Evolutionary conservation across 495 filamentous ascomycete species (phyloP).

Genomic region (Astrothelium subdiscretum): DNA sequence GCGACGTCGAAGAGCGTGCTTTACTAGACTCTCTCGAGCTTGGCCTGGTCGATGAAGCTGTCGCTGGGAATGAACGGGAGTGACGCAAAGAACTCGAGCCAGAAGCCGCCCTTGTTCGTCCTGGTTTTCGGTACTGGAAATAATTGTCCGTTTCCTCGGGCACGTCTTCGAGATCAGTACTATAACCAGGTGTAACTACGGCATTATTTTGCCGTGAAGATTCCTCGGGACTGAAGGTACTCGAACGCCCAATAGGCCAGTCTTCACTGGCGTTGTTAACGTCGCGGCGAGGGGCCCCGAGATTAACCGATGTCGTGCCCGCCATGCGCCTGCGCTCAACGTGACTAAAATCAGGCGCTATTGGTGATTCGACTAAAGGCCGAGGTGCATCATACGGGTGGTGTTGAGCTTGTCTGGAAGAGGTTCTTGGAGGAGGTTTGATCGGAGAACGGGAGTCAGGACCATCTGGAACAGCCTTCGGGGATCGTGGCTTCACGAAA

Average conservation of each 20-base stretch:
- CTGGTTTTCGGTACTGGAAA: constrained; percentile 12
- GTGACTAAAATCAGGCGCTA: constrained; percentile 10
- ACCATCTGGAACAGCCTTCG: neutral
- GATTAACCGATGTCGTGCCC: constrained; percentile 4
- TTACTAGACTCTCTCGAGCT: neutral
- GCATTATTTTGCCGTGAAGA: constrained; percentile 28
- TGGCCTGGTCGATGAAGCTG: neutral
- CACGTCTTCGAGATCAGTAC: constrained; percentile 50
- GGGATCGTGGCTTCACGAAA: constrained; percentile 11
- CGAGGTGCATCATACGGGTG: neutral
- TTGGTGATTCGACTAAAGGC: constrained; percentile 13
- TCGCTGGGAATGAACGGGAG: constrained; percentile 8
- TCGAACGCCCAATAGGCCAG: constrained; percentile 23
- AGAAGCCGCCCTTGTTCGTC: neutral
- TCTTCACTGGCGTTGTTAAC: constrained; percentile 18
- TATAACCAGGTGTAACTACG: constrained; percentile 24
- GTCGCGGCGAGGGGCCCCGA: neutral
- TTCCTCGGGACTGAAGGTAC: constrained; percentile 39
- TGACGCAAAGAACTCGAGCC: constrained; percentile 3
- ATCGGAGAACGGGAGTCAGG: constrained; percentile 11
- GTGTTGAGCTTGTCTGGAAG: constrained; percentile 5
- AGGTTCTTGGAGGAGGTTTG: constrained; percentile 15
- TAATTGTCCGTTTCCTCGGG: constrained; percentile 58
- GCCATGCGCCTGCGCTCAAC: neutral
- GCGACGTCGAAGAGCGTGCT: neutral